phyloP scores from a whole-genome alignment of 2,329 filamentous ascomycete species.

The Dothideomycetes sp. region DNA sequence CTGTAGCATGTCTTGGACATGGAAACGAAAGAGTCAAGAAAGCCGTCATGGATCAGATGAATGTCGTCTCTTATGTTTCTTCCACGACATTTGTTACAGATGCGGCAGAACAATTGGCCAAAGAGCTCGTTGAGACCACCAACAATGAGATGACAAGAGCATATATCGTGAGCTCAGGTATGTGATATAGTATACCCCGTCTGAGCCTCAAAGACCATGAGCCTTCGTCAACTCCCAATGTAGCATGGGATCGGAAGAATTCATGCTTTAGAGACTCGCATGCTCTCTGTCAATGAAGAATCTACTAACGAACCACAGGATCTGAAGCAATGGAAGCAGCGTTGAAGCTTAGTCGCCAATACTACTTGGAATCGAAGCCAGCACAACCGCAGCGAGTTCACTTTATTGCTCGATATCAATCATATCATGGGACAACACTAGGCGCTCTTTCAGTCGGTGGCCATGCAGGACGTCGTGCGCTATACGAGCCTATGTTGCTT shows the following conservation, averaged over 20 bases:
- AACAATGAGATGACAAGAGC: conserved; percentile 44
- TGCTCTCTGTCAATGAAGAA: neutral
- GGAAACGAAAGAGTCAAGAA: conserved; percentile 50
- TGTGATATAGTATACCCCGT: too few relatives aligned
- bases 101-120: conserved; percentile 45
- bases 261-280: too few relatives aligned
- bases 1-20: conserved; percentile 63
- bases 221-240: too few relatives aligned
- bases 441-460: conserved; percentile 58
- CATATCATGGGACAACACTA: conserved; percentile 63
- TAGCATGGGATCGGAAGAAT: too few relatives aligned
- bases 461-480: conserved; percentile 49
- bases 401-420: conserved; percentile 56
- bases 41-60: conserved; percentile 52
- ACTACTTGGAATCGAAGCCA: conserved; percentile 48
- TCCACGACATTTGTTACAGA: conserved; percentile 50
- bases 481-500: conserved; percentile 53
- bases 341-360: conserved; percentile 59
- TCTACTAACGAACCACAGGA: conserved; percentile 3
- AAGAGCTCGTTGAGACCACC: conserved; percentile 42
- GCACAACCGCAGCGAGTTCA: conserved; percentile 46
- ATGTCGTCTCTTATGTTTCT: conserved; percentile 50
- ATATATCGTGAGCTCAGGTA: conserved; percentile 52
- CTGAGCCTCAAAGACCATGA: too few relatives aligned
- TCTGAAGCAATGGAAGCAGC: conserved; percentile 59